Base-by-base conservation (phyloP, 2,329 filamentous ascomycete genomes). In the Phaeosphaeria sp. region DNA sequence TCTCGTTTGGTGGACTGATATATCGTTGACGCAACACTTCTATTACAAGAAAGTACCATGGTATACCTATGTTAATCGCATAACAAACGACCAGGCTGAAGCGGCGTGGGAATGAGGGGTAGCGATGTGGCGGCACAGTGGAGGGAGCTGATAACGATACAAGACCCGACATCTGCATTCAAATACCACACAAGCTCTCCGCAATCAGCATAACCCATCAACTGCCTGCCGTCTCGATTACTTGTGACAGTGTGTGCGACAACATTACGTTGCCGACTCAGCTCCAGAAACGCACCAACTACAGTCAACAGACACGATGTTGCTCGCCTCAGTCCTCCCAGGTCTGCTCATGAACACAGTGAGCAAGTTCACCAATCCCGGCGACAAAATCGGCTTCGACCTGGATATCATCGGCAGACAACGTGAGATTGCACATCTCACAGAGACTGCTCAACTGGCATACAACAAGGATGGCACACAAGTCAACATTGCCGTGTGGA, bases 401-500 rank as follows among this genome's bases (percentile, higher is more conserved):
- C 24, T 59, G 18, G 53, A 59, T 25, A 17, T 20, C n/a, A 59
- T 59, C 21, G 57, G 57, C 24, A 43, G 49, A 13, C 17, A 18
- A 1, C 49, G 57, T n/a, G 36, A 59, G 42, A 53, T 33, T 6
- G 18, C 45, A 3, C 18, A 33, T 11, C 36, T 59, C 17, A 44
- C 52, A 43, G 57, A 59, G n/a, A 59, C 36, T 6, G 45, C 33
- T 27, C 30, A 52, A 4, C 17, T 22, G 4, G 30, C 27, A 15
- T 59, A 55, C 33, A 43, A 33, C 6, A 21, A 45, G 15, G 39
- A 36, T 1, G 49, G 49, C 13, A 30, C 46, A 1, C 1, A 21
- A 5, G 44, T 59, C 39, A 59, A 56, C 13, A 49, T 56, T 15
- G 57, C 49, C 7, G 25, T 59, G 1, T 59, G 57, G 57, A 56